Percentiles rank a stretch among this genome's conserved stretches.
These are phyloP conservation scores for Boletus sensibilis DNA, from an alignment of 768 basidiomycete species.

Conservation along the genomic window DNA sequence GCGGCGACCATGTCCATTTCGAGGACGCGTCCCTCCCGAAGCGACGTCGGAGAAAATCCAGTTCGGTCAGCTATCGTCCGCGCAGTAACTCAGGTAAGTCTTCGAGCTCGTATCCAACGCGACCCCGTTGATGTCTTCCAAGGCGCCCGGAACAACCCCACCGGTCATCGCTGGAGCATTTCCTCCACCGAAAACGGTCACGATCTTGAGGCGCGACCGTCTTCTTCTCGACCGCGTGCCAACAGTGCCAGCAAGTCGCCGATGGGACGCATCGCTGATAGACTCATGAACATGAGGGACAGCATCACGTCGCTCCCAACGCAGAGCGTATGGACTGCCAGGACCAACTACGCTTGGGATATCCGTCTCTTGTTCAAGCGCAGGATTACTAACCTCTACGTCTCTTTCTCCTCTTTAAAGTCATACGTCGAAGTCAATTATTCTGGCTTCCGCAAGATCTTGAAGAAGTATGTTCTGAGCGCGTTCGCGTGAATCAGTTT, in stretches of 20 bases:
- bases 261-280: slow-evolving; percentile 43
- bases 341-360: slow-evolving; percentile 79
- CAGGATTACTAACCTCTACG: slow-evolving; percentile 78
- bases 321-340: slow-evolving; percentile 73
- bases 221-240: slow-evolving; percentile 23
- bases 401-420: slow-evolving; percentile 69
- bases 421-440: slow-evolving; percentile 92
- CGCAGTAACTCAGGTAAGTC: slow-evolving; percentile 26
- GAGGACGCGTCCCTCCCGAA: slow-evolving; percentile 29
- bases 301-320: slow-evolving; percentile 45
- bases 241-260: slow-evolving; percentile 35
- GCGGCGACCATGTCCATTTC: slow-evolving; percentile 24
- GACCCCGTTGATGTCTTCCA: background rate
- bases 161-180: slow-evolving; percentile 38
- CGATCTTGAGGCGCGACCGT: slow-evolving; percentile 31
- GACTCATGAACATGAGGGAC: slow-evolving; percentile 51
- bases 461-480: slow-evolving; percentile 75
- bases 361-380: slow-evolving; percentile 86
- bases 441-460: slow-evolving; percentile 90
- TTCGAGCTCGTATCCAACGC: background rate
- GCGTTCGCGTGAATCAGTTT: background rate
- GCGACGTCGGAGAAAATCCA: slow-evolving; percentile 38
- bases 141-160: slow-evolving; percentile 11
- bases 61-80: slow-evolving; percentile 24
- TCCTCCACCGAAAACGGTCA: slow-evolving; percentile 46